These are phyloP conservation scores for Eucalyptus marginata DNA, from an alignment of 345 rosid genomes.

Conservation along the genomic window DNA sequence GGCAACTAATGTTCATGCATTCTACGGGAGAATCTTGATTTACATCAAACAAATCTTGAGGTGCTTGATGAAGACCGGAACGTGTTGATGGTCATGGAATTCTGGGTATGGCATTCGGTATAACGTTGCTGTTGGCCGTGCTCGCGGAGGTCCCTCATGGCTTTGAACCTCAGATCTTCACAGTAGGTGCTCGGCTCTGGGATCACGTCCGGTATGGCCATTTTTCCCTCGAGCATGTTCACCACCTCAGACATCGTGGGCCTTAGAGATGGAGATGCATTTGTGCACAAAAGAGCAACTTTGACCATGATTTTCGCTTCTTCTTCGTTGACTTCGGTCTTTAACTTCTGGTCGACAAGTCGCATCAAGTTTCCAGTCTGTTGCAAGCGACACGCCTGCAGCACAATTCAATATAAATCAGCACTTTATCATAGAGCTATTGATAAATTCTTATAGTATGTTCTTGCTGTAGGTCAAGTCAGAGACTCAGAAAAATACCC, in stretches of 20 bases:
- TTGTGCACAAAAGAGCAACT: conserved; percentile 11
- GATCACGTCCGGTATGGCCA: conserved; percentile 4
- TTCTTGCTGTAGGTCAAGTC: neutral
- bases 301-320: conserved; percentile 1
- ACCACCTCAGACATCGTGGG: conserved; percentile 20
- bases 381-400: conserved; percentile 13
- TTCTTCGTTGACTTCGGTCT: neutral
- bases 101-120: neutral
- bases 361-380: conserved; percentile 5
- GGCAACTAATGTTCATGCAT: neutral
- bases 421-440: neutral
- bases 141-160: neutral
- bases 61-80: neutral
- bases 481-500: neutral
- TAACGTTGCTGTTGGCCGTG: neutral
- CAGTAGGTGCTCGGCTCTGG: conserved; percentile 12
- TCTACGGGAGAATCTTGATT: neutral
- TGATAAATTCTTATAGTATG: neutral
- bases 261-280: conserved; percentile 6
- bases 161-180: conserved; percentile 9
- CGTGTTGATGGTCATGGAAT: neutral
- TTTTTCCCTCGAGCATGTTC: conserved; percentile 11
- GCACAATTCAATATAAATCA: neutral
- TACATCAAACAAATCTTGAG: neutral
- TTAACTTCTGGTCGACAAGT: conserved; percentile 5